Evolutionary conservation across 2,329 filamentous ascomycete genomes (phyloP), one percentile per base, ranked within the genome.

Genomic region (Alternaria postmessia): DNA sequence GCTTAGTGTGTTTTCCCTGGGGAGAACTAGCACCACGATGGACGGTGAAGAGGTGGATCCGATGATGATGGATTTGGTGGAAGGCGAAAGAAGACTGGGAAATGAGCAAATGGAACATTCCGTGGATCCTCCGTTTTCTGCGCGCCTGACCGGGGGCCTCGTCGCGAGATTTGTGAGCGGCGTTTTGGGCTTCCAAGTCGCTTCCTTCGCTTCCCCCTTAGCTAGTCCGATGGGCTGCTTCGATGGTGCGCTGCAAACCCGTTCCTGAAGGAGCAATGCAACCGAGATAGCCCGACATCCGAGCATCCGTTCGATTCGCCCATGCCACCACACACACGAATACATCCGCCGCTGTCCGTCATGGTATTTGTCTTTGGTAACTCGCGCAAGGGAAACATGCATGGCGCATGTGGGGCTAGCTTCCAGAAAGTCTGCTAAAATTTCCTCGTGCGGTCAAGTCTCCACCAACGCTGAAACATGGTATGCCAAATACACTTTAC

Each of bases 31-130:
- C 46, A n/a, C 30, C 30, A 30, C 44, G 52, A 46, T 41, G 52
- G 49, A 58, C 49, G 41, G 55, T 58, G 49, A 58, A 55, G 52
- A 55, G 30, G 57, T 56, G 52, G 57, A 55, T 44, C 51, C 30
- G 36, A 42, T 53, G 24, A 24, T 46, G 46, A 36, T 48, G 46
- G 47, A 43, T 11, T 41, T 36, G 14, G 44, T 56, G 44, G 57
- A 59, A 59, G 57, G 57, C 52, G 48, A 28, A 34, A 51, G 38
- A 55, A 44, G 44, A 30, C 12, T 16, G 30, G 57, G 57, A 59
- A 59, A 49, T 59, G 52, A 59, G 52, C 30, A 34, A 7, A 51
- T 59, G 57, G 57, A 60, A 60, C 39, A 52, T 60, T 57, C 53
- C 53, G 53, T 46, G 53, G 54, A 57, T 42, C 34, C 46, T 57